phyloP scores from a whole-genome alignment of 108 stramenopile species.

The Cylindrotheca fusiformis region DNA sequence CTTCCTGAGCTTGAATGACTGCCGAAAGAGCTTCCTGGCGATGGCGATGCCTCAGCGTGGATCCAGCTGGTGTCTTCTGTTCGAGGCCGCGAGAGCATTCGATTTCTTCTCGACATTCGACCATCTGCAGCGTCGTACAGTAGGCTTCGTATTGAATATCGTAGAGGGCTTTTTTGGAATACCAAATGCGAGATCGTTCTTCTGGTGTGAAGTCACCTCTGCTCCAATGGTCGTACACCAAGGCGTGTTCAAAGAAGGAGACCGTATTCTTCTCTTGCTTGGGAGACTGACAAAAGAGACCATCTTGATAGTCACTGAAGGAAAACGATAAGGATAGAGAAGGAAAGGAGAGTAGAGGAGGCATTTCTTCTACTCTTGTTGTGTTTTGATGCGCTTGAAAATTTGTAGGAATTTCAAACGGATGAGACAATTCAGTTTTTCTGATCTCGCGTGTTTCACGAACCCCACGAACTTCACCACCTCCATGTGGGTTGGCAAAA shows the following conservation, averaged over 20 bases:
- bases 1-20: background rate
- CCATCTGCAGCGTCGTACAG: background rate
- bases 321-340: too few relatives aligned
- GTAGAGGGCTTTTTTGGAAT: background rate
- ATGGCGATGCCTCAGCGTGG: background rate
- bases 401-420: too few relatives aligned
- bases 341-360: too few relatives aligned
- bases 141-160: background rate
- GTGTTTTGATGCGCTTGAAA: too few relatives aligned
- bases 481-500: too few relatives aligned
- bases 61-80: background rate
- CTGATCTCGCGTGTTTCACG: too few relatives aligned
- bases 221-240: background rate
- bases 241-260: background rate
- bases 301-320: too few relatives aligned
- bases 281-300: too few relatives aligned
- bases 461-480: too few relatives aligned
- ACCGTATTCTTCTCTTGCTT: too few relatives aligned
- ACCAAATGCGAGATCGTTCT: background rate
- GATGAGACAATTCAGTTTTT: too few relatives aligned
- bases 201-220: background rate
- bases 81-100: background rate
- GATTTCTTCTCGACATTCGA: background rate
- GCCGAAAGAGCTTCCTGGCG: background rate
- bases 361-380: too few relatives aligned